Evolutionary conservation across 805 yeast species (phyloP).

Genomic region (Candida nemodendra): DNA sequence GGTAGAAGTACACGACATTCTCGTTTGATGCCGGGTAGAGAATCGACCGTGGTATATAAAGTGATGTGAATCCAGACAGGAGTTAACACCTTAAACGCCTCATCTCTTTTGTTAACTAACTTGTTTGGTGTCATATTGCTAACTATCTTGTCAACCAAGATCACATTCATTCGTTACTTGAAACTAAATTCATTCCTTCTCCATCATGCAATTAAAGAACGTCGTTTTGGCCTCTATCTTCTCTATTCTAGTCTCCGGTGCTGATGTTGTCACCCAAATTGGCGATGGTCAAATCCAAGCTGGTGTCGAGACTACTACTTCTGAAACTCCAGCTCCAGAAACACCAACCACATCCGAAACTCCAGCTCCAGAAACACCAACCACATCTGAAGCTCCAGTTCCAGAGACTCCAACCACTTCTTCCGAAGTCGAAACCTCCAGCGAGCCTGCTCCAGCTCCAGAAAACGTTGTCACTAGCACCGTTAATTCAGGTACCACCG

Average conservation of each 20-base stretch:
- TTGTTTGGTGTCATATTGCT: too few relatives aligned
- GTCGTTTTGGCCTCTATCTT: conserved; percentile 18
- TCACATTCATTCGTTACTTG: not conserved
- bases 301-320: conserved; percentile 3
- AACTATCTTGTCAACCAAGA: not conserved
- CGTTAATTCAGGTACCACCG: conserved; percentile 9
- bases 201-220: conserved; percentile 24
- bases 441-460: conserved; percentile 4
- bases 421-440: not conserved
- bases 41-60: too few relatives aligned
- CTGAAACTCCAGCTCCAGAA: conserved; percentile 7
- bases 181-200: conserved; percentile 16
- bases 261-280: conserved; percentile 20
- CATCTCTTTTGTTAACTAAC: not conserved
- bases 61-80: too few relatives aligned
- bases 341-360: not conserved
- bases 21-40: too few relatives aligned
- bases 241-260: conserved; percentile 16
- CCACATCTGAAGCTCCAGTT: conserved; percentile 1
- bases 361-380: conserved; percentile 3
- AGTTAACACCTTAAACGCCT: not conserved
- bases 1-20: too few relatives aligned
- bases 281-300: conserved; percentile 27
- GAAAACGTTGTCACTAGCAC: too few relatives aligned
- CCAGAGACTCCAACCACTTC: not conserved